Evolutionary conservation across 805 yeast species (phyloP).

Genomic region (Teunomyces lycoperdinae): DNA sequence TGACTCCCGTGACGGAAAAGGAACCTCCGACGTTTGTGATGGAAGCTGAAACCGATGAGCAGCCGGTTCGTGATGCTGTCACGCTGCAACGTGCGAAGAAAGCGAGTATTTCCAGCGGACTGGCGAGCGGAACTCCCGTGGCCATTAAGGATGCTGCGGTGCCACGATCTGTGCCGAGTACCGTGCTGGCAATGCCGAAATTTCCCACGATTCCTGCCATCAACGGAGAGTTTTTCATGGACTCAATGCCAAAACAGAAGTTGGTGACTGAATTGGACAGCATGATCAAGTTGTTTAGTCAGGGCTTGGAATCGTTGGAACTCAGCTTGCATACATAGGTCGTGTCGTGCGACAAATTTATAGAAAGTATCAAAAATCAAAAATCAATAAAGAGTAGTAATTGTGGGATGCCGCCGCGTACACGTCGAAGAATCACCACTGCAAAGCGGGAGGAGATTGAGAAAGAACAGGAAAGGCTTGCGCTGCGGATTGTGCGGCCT

Average conservation of each 20-base stretch:
- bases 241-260: constrained; percentile 33
- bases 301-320: constrained; percentile 42
- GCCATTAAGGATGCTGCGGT: background rate
- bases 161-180: constrained; percentile 10
- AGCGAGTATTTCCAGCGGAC: background rate
- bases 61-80: background rate
- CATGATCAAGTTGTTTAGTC: constrained; percentile 36
- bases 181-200: constrained; percentile 6
- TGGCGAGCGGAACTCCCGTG: constrained; percentile 1
- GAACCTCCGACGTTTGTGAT: constrained; percentile 16
- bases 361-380: background rate
- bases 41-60: background rate
- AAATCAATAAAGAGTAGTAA: background rate
- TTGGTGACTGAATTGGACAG: constrained; percentile 35
- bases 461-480: constrained; percentile 36
- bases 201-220: constrained; percentile 39
- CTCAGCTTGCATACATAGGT: constrained; percentile 16
- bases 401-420: constrained; percentile 36
- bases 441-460: constrained; percentile 42
- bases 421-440: constrained; percentile 43
- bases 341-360: background rate
- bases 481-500: constrained; percentile 48
- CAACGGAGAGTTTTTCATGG: constrained; percentile 36
- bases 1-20: constrained; percentile 79
- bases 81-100: constrained; percentile 2